Conservation (phyloP, 1,139 yeast genomes). For the Maudiozyma humilis region DNA sequence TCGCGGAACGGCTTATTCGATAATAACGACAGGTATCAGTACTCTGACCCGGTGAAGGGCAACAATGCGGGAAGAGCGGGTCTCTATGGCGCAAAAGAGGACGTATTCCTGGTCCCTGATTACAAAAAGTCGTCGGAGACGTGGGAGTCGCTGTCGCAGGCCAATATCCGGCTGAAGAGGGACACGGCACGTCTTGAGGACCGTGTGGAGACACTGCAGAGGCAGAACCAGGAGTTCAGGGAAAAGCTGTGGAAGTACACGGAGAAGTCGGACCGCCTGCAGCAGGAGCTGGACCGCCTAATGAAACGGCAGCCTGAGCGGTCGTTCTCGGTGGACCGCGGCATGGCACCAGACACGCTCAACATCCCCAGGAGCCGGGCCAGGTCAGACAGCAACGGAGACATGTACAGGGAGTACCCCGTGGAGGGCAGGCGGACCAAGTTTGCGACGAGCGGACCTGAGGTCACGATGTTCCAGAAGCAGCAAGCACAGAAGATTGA, state of each 20-base stretch:
- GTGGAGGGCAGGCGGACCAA: background rate
- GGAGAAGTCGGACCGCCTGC: constrained; percentile 4
- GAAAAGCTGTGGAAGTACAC: constrained; percentile 7
- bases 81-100: background rate
- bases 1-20: background rate
- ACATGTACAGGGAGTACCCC: no score
- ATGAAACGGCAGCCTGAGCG: no score
- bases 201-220: constrained; percentile 5
- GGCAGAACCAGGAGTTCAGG: constrained; percentile 6
- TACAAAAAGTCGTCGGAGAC: constrained; percentile 8
- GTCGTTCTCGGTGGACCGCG: background rate
- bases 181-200: constrained; percentile 2
- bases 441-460: no score
- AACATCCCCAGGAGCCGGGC: background rate
- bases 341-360: background rate
- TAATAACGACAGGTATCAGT: constrained; percentile 4
- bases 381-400: no score
- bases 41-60: constrained; percentile 5
- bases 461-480: background rate
- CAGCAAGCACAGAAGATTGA: constrained; percentile 2
- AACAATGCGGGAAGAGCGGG: background rate
- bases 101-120: constrained; percentile 4
- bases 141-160: constrained; percentile 2
- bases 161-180: constrained; percentile 5
- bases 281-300: constrained; percentile 6